Percentiles rank a stretch among this genome's conserved stretches.
Conservation (phyloP, 23 red algal genomes). For the Gracilaria domingensis region DNA sequence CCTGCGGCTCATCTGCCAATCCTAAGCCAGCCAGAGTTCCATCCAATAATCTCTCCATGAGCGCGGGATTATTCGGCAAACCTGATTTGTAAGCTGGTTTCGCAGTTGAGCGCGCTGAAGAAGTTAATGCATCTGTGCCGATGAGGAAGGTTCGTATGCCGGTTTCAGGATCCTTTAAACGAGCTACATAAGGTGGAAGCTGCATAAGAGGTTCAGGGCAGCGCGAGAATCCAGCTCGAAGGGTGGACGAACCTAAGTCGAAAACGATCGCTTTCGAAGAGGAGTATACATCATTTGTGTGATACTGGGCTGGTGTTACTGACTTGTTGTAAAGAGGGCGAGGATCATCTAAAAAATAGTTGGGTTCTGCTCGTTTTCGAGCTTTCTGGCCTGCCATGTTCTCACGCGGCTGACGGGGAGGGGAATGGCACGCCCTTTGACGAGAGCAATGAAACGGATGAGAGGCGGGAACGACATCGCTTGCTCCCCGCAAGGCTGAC, state of each 20-base stretch:
- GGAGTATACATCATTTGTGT: constrained; percentile 4
- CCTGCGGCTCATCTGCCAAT: constrained; percentile 55
- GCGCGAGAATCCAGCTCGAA: constrained; percentile 84
- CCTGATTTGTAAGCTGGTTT: constrained; percentile 69
- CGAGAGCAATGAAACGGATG: background rate
- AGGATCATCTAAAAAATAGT: constrained; percentile 65
- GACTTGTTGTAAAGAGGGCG: constrained; percentile 13
- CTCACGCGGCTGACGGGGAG: background rate
- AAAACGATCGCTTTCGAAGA: constrained; percentile 72
- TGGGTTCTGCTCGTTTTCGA: constrained; percentile 6
- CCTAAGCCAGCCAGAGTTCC: constrained; percentile 73
- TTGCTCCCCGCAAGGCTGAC: background rate
- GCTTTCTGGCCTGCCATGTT: constrained; percentile 51
- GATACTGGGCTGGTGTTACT: constrained; percentile 53
- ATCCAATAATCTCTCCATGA: constrained; percentile 82
- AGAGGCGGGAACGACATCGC: background rate
- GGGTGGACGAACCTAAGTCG: constrained; percentile 74
- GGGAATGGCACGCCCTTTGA: constrained; percentile 3
- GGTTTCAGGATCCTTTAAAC: constrained; percentile 62
- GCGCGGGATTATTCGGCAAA: constrained; percentile 65
- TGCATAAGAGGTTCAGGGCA: constrained; percentile 39
- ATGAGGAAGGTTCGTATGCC: constrained; percentile 74
- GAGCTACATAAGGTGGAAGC: constrained; percentile 65
- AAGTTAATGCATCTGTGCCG: constrained; percentile 74
- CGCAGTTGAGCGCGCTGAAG: constrained; percentile 66